A percentile compares a stretch with the other conserved stretches of the same genome.
Evolutionary conservation across 2,329 filamentous ascomycete genomes (phyloP).

Genomic region (Venturia effusa): DNA sequence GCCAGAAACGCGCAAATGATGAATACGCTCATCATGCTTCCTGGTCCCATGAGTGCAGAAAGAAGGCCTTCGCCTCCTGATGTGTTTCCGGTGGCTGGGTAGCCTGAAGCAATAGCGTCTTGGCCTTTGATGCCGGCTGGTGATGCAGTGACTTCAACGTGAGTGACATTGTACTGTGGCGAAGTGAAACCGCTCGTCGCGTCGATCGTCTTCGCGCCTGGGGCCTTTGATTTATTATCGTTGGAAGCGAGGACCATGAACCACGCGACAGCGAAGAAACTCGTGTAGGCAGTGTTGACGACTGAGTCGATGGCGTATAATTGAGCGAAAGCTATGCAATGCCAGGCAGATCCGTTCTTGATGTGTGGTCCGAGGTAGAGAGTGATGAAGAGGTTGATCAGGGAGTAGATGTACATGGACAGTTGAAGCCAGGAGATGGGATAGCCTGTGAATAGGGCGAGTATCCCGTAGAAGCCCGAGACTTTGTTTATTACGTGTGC

Average conservation of each 20-base stretch:
- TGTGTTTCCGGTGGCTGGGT: slow-evolving; percentile 17
- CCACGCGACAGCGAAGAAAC: slow-evolving; percentile 74
- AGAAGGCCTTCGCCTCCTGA: slow-evolving; percentile 18
- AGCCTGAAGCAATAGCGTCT: slow-evolving; percentile 38
- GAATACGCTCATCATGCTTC: slow-evolving; percentile 53
- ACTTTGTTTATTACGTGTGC: slow-evolving; percentile 85
- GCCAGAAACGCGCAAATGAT: slow-evolving; percentile 65
- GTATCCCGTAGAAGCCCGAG: slow-evolving; percentile 79
- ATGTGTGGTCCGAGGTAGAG: slow-evolving; percentile 69
- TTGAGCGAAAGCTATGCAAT: slow-evolving; percentile 73
- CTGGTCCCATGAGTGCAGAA: background rate
- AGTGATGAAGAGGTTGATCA: slow-evolving; percentile 57
- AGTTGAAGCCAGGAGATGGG: slow-evolving; percentile 73
- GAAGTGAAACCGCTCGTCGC: slow-evolving; percentile 55
- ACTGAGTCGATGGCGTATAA: slow-evolving; percentile 74
- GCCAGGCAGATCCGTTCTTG: slow-evolving; percentile 64
- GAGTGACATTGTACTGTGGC: slow-evolving; percentile 49
- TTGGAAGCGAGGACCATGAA: slow-evolving; percentile 61
- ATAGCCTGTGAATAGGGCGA: slow-evolving; percentile 81
- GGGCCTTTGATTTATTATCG: slow-evolving; percentile 32
- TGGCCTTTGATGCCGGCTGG: slow-evolving; percentile 40
- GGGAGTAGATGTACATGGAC: slow-evolving; percentile 84
- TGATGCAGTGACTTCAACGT: slow-evolving; percentile 42
- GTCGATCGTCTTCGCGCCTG: slow-evolving; percentile 46
- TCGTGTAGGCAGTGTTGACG: slow-evolving; percentile 73